Evolutionary conservation across 1,284 basidiomycete genomes (phyloP).

Genomic region (Trichosporon sp.): DNA sequence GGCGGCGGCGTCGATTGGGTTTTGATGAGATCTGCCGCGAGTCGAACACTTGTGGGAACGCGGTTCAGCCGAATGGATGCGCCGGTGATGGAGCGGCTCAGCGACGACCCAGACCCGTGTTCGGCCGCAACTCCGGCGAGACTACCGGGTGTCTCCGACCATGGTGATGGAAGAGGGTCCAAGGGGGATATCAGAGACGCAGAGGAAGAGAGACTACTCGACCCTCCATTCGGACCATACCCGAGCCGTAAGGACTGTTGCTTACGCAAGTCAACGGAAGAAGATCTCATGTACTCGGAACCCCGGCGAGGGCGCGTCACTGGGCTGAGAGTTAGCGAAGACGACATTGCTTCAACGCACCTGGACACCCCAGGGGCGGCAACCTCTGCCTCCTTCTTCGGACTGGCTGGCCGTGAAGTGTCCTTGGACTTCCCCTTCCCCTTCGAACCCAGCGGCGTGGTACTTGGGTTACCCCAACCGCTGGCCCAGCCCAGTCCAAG

Average conservation of each 20-base stretch:
- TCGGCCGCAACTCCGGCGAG: neutral
- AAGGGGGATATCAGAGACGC: conserved; percentile 56
- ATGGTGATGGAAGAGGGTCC: conserved; percentile 56
- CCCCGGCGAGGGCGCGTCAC: conserved; percentile 44
- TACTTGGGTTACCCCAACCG: conserved; percentile 41
- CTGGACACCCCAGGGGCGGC: neutral
- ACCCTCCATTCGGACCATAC: conserved; percentile 25
- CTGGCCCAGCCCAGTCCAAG: conserved; percentile 47
- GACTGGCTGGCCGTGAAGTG: conserved; percentile 39
- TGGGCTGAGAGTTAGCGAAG: neutral
- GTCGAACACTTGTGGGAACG: conserved; percentile 61
- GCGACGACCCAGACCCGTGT: neutral
- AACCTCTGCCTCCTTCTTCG: conserved; percentile 28
- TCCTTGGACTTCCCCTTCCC: conserved; percentile 46
- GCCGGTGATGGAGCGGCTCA: conserved; percentile 17
- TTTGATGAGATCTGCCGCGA: conserved; percentile 59
- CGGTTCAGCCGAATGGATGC: conserved; percentile 59
- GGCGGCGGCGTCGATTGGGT: conserved; percentile 33
- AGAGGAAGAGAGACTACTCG: conserved; percentile 45
- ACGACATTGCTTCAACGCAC: neutral
- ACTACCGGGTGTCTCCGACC: conserved; percentile 37
- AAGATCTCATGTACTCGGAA: conserved; percentile 50
- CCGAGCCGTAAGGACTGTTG: conserved; percentile 32
- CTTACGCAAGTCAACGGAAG: conserved; percentile 41
- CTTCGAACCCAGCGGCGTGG: too few relatives aligned